phyloP scores from a whole-genome alignment of 352 stramenopile genomes.

The Phytophthora fragariae region DNA sequence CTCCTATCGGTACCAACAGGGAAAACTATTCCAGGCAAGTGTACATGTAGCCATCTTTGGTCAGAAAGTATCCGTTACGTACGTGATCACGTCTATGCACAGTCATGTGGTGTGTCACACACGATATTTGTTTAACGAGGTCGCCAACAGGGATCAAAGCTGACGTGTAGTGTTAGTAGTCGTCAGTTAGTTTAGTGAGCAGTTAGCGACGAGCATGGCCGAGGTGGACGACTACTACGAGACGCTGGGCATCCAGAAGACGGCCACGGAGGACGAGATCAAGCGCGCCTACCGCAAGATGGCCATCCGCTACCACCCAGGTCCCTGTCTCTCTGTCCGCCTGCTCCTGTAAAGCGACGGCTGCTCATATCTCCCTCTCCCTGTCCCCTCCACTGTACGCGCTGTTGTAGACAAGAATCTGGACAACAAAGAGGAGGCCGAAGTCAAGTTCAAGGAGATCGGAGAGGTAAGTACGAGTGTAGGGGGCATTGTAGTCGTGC shows the following conservation, averaged over 20 bases:
- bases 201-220: slow-evolving; percentile 36
- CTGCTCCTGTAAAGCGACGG: neutral
- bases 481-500: neutral
- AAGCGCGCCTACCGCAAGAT: slow-evolving; percentile 89
- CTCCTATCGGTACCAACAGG: neutral
- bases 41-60: neutral
- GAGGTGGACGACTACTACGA: slow-evolving; percentile 77
- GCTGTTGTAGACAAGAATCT: slow-evolving; percentile 85
- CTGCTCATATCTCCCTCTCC: neutral
- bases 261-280: slow-evolving; percentile 81
- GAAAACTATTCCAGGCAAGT: slow-evolving; percentile 1
- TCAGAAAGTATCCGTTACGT: neutral
- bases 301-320: slow-evolving; percentile 89
- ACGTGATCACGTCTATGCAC: neutral
- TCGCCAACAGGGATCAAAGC: neutral
- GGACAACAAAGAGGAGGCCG: slow-evolving; percentile 88
- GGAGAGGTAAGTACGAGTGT: slow-evolving; percentile 56
- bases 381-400: neutral
- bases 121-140: slow-evolving; percentile 3
- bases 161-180: slow-evolving; percentile 16
- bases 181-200: slow-evolving; percentile 8
- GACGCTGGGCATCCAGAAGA: slow-evolving; percentile 74
- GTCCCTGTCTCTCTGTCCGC: slow-evolving; percentile 24
- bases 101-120: neutral
- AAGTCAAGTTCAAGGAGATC: slow-evolving; percentile 92